phyloP scores from a whole-genome alignment of 2,329 filamentous ascomycete species.

The Cladosporium sp. region DNA sequence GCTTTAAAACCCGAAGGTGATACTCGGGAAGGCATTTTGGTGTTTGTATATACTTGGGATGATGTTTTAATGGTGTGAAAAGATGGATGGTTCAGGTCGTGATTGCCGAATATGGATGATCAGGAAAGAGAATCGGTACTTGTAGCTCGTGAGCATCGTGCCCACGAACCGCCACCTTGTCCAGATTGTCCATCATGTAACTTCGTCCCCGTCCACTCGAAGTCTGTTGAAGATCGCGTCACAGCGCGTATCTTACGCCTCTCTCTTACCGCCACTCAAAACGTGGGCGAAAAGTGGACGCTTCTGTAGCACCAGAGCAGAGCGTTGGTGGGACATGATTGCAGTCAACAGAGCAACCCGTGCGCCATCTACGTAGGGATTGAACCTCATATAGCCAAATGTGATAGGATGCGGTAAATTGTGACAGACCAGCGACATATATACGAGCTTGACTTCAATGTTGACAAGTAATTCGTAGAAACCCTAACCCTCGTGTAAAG shows the following conservation, averaged over 20 bases:
- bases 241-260: background rate
- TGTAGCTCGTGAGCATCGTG: background rate
- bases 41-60: background rate
- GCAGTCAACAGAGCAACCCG: background rate
- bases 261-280: background rate
- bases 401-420: background rate
- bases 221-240: background rate
- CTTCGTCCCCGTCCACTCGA: background rate
- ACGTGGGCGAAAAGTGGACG: constrained; percentile 2
- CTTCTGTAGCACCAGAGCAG: background rate
- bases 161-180: background rate
- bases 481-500: background rate
- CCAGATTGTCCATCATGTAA: background rate
- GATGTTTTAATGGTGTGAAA: background rate
- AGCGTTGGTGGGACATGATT: background rate
- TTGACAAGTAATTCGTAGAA: background rate
- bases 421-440: background rate
- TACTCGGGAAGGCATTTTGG: constrained; percentile 21
- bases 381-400: background rate
- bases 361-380: background rate
- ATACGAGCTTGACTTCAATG: background rate
- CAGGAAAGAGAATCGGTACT: background rate
- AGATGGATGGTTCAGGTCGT: background rate
- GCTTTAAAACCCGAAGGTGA: constrained; percentile 21
- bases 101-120: background rate